phyloP scores from a whole-genome alignment of 1,139 yeast species.

The Yamadazyma diddensiae region DNA sequence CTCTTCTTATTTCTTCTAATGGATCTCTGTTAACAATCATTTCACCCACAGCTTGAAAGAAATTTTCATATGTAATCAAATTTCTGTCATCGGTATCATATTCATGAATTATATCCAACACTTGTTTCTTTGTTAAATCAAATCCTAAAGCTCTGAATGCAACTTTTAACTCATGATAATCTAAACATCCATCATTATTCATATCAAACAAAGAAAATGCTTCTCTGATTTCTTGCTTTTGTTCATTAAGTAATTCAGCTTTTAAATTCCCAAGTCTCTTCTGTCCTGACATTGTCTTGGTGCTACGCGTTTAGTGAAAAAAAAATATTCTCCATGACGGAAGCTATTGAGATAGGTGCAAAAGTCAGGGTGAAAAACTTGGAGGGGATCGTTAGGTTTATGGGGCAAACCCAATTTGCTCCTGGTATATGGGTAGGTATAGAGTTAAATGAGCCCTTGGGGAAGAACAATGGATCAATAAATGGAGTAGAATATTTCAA shows the following conservation, averaged over 20 bases:
- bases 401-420: conserved; percentile 58
- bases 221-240: conserved; percentile 87
- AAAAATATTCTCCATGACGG: conserved; percentile 1
- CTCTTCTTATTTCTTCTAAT: conserved; percentile 84
- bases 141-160: conserved; percentile 95
- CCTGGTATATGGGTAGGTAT: conserved; percentile 78
- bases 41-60: conserved; percentile 74
- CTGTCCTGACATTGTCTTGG: conserved; percentile 16
- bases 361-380: conserved; percentile 40
- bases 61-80: conserved; percentile 76
- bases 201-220: conserved; percentile 92
- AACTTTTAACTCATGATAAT: conserved; percentile 88
- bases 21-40: conserved; percentile 86
- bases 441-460: conserved; percentile 59
- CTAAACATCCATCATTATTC: conserved; percentile 86
- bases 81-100: conserved; percentile 76
- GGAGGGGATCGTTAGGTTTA: conserved; percentile 44
- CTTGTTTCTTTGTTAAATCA: conserved; percentile 76
- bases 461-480: conserved; percentile 80
- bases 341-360: conserved; percentile 29
- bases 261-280: conserved; percentile 37
- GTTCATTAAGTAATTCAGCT: conserved; percentile 78
- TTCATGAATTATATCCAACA: conserved; percentile 75
- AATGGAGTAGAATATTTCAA: conserved; percentile 63
- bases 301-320: not conserved